Conservation (phyloP, 345 rosid genomes). For the Iberis pinnata region DNA sequence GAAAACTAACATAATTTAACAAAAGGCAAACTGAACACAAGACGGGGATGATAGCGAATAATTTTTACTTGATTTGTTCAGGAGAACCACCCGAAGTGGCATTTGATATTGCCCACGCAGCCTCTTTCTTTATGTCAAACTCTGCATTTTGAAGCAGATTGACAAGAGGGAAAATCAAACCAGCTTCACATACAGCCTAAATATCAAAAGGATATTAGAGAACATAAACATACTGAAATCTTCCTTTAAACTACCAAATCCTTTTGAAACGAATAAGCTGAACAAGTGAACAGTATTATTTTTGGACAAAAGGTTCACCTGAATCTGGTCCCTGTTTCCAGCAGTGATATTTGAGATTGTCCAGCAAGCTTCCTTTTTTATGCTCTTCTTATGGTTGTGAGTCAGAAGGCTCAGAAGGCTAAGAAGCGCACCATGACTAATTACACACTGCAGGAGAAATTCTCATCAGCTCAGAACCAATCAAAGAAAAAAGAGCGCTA, state of each 20-base stretch:
- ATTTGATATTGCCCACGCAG: constrained; percentile 87
- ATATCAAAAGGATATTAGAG: constrained; percentile 7
- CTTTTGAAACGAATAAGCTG: constrained; percentile 1
- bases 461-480: constrained; percentile 19
- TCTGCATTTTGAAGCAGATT: constrained; percentile 67
- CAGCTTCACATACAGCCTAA: constrained; percentile 67
- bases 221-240: background rate
- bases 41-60: background rate
- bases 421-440: constrained; percentile 66
- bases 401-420: constrained; percentile 74
- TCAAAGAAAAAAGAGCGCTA: background rate
- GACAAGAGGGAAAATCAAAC: constrained; percentile 54
- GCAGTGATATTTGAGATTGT: constrained; percentile 97
- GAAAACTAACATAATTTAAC: background rate
- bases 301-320: constrained; percentile 37
- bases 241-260: background rate
- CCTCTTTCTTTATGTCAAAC: constrained; percentile 85
- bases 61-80: constrained; percentile 61
- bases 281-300: background rate
- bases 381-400: constrained; percentile 83
- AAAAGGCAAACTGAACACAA: background rate
- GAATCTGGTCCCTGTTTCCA: constrained; percentile 92
- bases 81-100: constrained; percentile 72
- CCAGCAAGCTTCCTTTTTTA: constrained; percentile 99
- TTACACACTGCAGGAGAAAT: constrained; percentile 49